A percentile compares a stretch with the other conserved stretches of the same genome.
Conservation (phyloP, 2,329 filamentous ascomycete genomes). For the Diaporthe capsici region DNA sequence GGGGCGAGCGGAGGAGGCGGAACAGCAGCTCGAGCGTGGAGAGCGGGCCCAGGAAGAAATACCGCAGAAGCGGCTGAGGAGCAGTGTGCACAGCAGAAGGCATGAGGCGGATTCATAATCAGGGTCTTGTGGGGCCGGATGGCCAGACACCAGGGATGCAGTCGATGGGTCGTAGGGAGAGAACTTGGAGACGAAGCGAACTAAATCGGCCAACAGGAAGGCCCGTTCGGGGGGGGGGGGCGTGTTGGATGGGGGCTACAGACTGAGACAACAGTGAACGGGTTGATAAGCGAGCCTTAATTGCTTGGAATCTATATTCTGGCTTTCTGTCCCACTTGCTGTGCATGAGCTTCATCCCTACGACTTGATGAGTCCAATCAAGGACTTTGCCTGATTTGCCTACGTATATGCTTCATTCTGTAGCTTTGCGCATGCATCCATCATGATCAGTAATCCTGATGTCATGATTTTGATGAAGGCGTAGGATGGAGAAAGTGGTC, state of each 20-base stretch:
- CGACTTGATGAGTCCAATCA: not conserved
- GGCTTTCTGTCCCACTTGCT: not conserved
- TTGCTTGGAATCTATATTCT: not conserved
- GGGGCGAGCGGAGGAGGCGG: slow-evolving; percentile 39
- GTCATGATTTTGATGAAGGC: not conserved
- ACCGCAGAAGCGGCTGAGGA: slow-evolving; percentile 35
- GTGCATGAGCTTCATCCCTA: not conserved
- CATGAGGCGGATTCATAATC: not conserved
- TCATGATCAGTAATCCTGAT: not conserved
- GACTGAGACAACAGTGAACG: not conserved
- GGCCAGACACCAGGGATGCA: not conserved
- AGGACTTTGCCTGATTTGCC: not conserved
- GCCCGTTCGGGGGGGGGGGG: not conserved
- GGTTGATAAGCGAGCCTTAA: not conserved
- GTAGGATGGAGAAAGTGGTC: not conserved
- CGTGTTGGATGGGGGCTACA: not conserved
- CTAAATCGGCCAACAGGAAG: not conserved
- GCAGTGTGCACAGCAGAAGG: not conserved
- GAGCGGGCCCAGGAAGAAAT: slow-evolving; percentile 39
- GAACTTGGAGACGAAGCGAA: not conserved
- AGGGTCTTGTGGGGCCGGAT: not conserved
- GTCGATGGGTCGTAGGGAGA: too few species aligned
- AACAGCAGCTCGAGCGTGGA: slow-evolving; percentile 41
- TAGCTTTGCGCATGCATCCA: not conserved
- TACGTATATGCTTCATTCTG: not conserved